Percentiles rank a stretch among this genome's conserved stretches.
These are phyloP conservation scores for Metschnikowia rubicola DNA, from an alignment of 805 yeast species.

Conservation along the genomic window DNA sequence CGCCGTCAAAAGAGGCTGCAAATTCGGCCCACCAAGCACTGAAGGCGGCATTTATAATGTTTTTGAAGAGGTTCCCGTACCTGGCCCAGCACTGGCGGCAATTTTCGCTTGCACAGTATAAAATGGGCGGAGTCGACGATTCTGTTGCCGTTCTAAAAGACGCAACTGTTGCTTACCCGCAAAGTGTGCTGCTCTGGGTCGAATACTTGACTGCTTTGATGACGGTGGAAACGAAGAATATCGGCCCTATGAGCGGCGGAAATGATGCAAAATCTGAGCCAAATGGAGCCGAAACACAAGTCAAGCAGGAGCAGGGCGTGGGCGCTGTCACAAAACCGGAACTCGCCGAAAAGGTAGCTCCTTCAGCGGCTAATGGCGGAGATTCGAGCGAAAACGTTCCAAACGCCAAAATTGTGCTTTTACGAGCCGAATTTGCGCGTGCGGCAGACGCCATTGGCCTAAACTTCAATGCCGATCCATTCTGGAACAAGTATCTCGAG, in stretches of 20 bases:
- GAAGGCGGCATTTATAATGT: constrained; percentile 4
- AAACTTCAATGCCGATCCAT: constrained; percentile 71
- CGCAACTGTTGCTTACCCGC: constrained; percentile 46
- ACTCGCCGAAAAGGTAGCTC: not conserved
- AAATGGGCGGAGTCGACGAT: constrained; percentile 50
- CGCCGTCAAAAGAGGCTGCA: constrained; percentile 5
- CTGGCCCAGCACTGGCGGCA: constrained; percentile 62
- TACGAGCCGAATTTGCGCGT: constrained; percentile 43
- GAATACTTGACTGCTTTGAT: constrained; percentile 56
- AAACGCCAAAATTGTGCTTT: constrained; percentile 2
- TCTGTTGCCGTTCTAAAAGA: constrained; percentile 43
- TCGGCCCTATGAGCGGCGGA: not conserved
- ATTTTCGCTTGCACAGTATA: constrained; percentile 52
- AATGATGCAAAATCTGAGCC: constrained; percentile 30
- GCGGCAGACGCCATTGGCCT: constrained; percentile 56
- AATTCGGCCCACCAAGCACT: not conserved
- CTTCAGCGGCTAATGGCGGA: not conserved
- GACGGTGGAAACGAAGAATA: constrained; percentile 14
- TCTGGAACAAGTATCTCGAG: constrained; percentile 79
- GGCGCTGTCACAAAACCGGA: no score
- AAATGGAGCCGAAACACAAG: not conserved
- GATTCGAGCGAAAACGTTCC: no score
- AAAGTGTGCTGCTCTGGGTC: constrained; percentile 63
- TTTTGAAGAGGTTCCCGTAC: constrained; percentile 56
- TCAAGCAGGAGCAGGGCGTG: not conserved